These are phyloP conservation scores for Canariomyces notabilis DNA, from an alignment of 2,329 filamentous ascomycete species.

Conservation along the genomic window DNA sequence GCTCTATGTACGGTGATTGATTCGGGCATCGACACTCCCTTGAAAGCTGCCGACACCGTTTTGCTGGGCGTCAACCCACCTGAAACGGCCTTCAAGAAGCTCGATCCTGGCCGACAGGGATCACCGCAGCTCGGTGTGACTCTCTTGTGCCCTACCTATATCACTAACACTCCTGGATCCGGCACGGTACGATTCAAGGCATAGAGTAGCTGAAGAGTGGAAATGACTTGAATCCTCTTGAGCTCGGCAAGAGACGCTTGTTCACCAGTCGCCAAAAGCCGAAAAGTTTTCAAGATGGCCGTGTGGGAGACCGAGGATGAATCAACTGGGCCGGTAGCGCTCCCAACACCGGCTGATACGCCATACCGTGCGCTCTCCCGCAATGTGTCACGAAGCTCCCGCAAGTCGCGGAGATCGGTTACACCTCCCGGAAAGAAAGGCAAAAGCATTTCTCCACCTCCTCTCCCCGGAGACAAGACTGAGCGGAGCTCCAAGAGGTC, in stretches of 20 bases:
- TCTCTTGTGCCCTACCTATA: background rate
- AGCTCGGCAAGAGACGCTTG: constrained; percentile 8
- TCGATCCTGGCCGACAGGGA: constrained; percentile 11
- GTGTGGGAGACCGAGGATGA: constrained; percentile 62
- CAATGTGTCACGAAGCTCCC: constrained; percentile 62
- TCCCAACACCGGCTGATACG: constrained; percentile 67
- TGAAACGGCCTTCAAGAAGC: constrained; percentile 13
- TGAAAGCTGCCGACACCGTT: constrained; percentile 11
- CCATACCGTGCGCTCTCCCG: constrained; percentile 69
- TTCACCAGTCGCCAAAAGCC: background rate
- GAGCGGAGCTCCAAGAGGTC: constrained; percentile 47
- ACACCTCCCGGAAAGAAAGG: constrained; percentile 56
- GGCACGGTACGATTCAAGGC: background rate
- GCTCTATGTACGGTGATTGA: constrained; percentile 8
- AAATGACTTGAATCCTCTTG: constrained; percentile 16
- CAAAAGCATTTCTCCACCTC: constrained; percentile 55
- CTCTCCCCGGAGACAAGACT: constrained; percentile 39
- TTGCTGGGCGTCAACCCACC: constrained; percentile 3
- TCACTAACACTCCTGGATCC: constrained; percentile 7
- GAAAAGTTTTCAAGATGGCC: constrained; percentile 39
- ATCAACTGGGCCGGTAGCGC: constrained; percentile 49
- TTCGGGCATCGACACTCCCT: constrained; percentile 8
- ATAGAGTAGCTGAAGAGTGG: background rate
- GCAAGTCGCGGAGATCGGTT: constrained; percentile 59
- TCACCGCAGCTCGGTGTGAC: constrained; percentile 8